A percentile compares a stretch with the other conserved stretches of the same genome.
Evolutionary conservation across 225 moss, liverwort and hornwort genomes (phyloP).

Genomic region (Takakia lepidozioides): DNA sequence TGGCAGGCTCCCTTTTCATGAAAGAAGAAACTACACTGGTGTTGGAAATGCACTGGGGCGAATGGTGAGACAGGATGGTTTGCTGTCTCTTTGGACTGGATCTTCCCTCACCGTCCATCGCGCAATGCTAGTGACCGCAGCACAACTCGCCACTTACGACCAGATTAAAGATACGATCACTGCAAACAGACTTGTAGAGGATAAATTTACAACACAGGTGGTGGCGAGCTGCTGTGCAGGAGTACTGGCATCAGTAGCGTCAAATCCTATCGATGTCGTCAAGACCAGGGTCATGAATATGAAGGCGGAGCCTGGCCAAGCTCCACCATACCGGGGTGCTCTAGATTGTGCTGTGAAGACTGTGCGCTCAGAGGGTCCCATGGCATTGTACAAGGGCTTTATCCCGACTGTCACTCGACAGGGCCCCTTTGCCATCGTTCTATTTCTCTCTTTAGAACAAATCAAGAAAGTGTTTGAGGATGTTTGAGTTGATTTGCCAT

Average conservation of each 20-base stretch:
- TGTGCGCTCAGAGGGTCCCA: slow-evolving; percentile 56
- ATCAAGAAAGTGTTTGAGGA: slow-evolving; percentile 47
- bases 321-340: slow-evolving; percentile 54
- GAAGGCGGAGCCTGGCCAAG: slow-evolving; percentile 40
- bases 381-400: slow-evolving; percentile 86
- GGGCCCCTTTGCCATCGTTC: slow-evolving; percentile 63
- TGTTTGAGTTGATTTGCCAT: too few species aligned
- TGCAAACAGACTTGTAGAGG: slow-evolving; percentile 18
- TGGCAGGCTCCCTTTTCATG: slow-evolving; percentile 33
- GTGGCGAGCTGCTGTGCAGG: slow-evolving; percentile 66
- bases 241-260: slow-evolving; percentile 63
- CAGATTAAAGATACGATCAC: slow-evolving; percentile 64
- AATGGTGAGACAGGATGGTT: slow-evolving; percentile 59
- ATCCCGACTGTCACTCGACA: slow-evolving; percentile 75
- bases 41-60: slow-evolving; percentile 60
- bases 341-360: slow-evolving; percentile 80
- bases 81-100: slow-evolving; percentile 66
- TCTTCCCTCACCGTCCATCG: slow-evolving; percentile 66
- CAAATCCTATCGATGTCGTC: slow-evolving; percentile 78
- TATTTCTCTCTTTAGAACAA: slow-evolving; percentile 78
- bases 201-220: slow-evolving; percentile 60
- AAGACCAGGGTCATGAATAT: slow-evolving; percentile 90
- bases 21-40: slow-evolving; percentile 60
- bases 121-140: slow-evolving; percentile 83
- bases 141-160: slow-evolving; percentile 78